These are phyloP conservation scores for Eucalyptus pauciflora DNA, from an alignment of 345 rosid genomes.

Conservation along the genomic window DNA sequence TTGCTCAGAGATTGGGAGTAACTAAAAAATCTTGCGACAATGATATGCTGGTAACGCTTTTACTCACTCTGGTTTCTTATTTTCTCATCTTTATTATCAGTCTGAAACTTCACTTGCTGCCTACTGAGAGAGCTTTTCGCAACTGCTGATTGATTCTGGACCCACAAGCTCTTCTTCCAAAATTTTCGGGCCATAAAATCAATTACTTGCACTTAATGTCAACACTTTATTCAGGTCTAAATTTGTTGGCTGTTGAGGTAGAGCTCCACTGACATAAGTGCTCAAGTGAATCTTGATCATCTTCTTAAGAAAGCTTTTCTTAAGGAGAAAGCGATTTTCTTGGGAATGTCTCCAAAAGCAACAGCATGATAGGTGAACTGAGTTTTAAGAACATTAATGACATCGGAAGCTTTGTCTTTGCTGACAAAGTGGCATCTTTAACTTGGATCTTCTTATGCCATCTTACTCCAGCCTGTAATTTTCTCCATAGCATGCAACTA, in stretches of 20 bases:
- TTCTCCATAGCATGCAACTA: not conserved
- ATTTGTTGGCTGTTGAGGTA: not conserved
- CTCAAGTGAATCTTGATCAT: not conserved
- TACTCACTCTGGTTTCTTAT: not conserved
- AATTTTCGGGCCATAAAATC: not conserved
- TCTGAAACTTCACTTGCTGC: not conserved
- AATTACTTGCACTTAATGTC: not conserved
- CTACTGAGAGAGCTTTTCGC: not conserved
- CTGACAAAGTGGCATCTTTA: not conserved
- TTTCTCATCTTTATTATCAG: not conserved
- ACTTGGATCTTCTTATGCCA: not conserved
- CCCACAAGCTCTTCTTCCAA: not conserved
- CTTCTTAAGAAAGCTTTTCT: not conserved
- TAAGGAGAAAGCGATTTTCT: not conserved
- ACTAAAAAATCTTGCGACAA: constrained; percentile 66
- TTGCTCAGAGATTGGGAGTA: constrained; percentile 71
- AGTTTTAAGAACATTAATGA: not conserved
- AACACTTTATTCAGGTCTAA: not conserved
- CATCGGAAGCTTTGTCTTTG: not conserved
- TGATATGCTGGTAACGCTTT: constrained; percentile 33
- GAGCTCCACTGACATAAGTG: not conserved
- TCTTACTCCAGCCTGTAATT: not conserved
- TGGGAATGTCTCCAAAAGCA: not conserved
- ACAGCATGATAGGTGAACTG: not conserved
- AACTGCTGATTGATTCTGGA: not conserved